These are phyloP conservation scores for Primulina huaijiensis DNA, from an alignment of 257 asterid species.

Conservation along the genomic window DNA sequence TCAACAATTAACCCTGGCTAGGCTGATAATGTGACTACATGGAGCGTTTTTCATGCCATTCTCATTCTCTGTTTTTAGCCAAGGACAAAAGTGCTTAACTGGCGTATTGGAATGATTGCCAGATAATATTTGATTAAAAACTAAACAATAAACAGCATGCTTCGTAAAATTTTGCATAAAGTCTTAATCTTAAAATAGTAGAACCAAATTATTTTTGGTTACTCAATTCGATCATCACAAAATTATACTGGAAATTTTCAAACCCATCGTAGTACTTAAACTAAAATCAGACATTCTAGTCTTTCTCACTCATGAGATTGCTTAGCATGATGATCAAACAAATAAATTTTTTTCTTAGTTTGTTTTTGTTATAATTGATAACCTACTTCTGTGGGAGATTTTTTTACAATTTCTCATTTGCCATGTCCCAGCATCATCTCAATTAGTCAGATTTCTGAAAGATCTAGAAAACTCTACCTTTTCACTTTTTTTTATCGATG, in stretches of 20 bases:
- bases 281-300: no score
- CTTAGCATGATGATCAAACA: not conserved
- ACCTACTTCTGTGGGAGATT: not conserved
- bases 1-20: no score
- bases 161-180: no score
- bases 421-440: not conserved
- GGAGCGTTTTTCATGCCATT: not conserved
- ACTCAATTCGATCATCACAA: no score
- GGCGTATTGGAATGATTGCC: not conserved
- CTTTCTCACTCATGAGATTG: no score
- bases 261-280: no score
- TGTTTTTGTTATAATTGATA: not conserved
- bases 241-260: no score
- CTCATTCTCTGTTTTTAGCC: not conserved
- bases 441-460: not conserved
- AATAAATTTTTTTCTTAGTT: not conserved
- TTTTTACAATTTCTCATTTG: not conserved
- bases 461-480: not conserved
- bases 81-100: not conserved
- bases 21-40: no score
- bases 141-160: no score
- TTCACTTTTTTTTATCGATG: slow-evolving; percentile 1
- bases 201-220: no score
- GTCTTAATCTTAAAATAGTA: no score
- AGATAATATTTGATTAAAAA: not conserved